Evolutionary conservation across 75 land plant species (phyloP).

Genomic region (Gnetum montanum): DNA sequence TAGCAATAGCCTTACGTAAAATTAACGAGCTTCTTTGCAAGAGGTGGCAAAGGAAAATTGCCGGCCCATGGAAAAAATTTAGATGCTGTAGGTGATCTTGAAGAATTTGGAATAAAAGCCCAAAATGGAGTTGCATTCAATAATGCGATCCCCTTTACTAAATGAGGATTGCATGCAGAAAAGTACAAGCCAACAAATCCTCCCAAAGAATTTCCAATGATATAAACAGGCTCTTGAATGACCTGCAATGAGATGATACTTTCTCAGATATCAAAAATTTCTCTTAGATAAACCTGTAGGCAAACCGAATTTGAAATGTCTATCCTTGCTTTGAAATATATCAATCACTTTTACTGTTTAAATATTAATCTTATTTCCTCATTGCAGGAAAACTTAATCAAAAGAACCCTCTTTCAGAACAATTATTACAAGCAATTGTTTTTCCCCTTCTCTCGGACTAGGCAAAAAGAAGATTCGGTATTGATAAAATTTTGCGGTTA

Average conservation of each 20-base stretch:
- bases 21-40: constrained; percentile 37
- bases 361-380: too few species aligned
- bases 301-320: too few species aligned
- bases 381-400: too few species aligned
- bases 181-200: constrained; percentile 72
- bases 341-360: too few species aligned
- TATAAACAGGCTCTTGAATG: constrained; percentile 73
- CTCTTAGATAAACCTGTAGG: too few species aligned
- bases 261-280: too few species aligned
- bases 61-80: constrained; percentile 80
- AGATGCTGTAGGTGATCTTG: constrained; percentile 45
- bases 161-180: constrained; percentile 56
- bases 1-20: constrained; percentile 30
- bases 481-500: too few species aligned
- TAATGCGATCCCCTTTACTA: constrained; percentile 70
- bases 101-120: constrained; percentile 76
- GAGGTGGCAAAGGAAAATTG: constrained; percentile 56
- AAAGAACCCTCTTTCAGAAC: too few species aligned
- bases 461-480: too few species aligned
- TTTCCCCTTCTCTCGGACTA: too few species aligned
- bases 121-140: constrained; percentile 91
- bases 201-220: constrained; percentile 84
- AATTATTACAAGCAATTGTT: too few species aligned
- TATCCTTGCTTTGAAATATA: too few species aligned
- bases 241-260: constrained; percentile 53